These are phyloP conservation scores for Penicillium capsulatum DNA, from an alignment of 2,329 filamentous ascomycete species.

Conservation along the genomic window DNA sequence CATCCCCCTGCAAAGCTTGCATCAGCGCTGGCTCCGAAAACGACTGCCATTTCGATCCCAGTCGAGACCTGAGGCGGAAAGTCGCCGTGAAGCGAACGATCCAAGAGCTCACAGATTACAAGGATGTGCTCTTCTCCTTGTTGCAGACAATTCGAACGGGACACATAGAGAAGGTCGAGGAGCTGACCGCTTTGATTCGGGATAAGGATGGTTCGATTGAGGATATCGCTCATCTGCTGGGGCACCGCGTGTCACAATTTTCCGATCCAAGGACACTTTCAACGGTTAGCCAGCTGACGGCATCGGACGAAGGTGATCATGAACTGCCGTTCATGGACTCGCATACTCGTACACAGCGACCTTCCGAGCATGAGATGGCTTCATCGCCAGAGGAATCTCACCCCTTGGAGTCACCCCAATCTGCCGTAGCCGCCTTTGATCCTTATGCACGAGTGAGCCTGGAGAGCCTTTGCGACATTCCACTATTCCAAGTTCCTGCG, in stretches of 20 bases:
- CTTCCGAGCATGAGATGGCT: slow-evolving; percentile 10
- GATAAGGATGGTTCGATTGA: slow-evolving; percentile 22
- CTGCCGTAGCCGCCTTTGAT: slow-evolving; percentile 2
- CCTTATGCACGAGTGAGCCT: slow-evolving; percentile 28
- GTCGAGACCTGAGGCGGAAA: slow-evolving; percentile 36
- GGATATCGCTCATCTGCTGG: slow-evolving; percentile 26
- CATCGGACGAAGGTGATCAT: slow-evolving; percentile 10
- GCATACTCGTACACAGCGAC: background rate
- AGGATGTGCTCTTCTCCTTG: slow-evolving; percentile 29
- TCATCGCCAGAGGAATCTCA: slow-evolving; percentile 9
- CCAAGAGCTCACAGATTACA: slow-evolving; percentile 34
- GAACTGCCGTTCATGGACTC: too few relatives aligned
- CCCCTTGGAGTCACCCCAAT: background rate
- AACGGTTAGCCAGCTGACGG: slow-evolving; percentile 3
- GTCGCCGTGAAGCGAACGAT: slow-evolving; percentile 35
- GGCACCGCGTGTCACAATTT: slow-evolving; percentile 14
- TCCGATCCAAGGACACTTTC: slow-evolving; percentile 13
- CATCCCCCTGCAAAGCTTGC: slow-evolving; percentile 37
- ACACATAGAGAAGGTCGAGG: slow-evolving; percentile 22
- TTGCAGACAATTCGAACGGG: slow-evolving; percentile 28
- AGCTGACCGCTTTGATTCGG: slow-evolving; percentile 29
- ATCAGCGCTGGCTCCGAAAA: slow-evolving; percentile 18
- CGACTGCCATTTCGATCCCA: slow-evolving; percentile 36
- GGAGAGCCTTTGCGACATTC: slow-evolving; percentile 34
- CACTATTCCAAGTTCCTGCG: slow-evolving; percentile 32